Evolutionary conservation across 768 basidiomycete species (phyloP), one percentile per base, ranked within the genome.

Genomic region (Auricularia sp.): DNA sequence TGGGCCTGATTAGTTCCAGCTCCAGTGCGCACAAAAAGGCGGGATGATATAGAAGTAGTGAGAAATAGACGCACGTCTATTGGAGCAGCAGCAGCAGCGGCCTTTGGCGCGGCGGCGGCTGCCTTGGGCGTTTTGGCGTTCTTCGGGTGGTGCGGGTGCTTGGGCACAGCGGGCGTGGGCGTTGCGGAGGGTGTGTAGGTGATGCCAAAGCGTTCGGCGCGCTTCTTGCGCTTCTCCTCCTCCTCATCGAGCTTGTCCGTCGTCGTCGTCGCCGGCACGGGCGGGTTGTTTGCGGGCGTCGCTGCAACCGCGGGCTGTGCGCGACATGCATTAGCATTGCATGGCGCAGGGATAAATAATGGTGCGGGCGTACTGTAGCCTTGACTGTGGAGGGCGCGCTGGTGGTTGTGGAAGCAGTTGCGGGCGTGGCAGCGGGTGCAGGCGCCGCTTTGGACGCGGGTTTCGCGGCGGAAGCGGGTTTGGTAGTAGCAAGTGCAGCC

Each of bases 191-290:
- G 78, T 8, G 87, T 82, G 7, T 87, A 70, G 3, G 85, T 81
- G n/a, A 87, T 84, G 37, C 85, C 85, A 68, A 90, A 89, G n/a
- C 88, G 83, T 18, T 78, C 85, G 4, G 88, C 87, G 51, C 88
- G 83, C 54, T 79, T 77, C 29, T 58, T 64, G 24, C 67, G 65
- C 63, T 63, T 66, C 58, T 66, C 67, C 34, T 61, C 16, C 35
- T 69, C 67, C n/a, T 66, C 68, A 37, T 66, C 63, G 21, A 61
- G 36, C 42, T 62, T 34, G 21, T 34, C 54, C 24, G 44, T 51
- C 37, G 62, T 42, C 10, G 54, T 34, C 47, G 56, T 42, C 14
- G 34, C 37, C 14, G 64, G 35, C 1, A 54, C 64, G 1, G 36
- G 35, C 3, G 58, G 44, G 14, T 35, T 51, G 21, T 54, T 44